phyloP scores from a whole-genome alignment of 352 stramenopile genomes.

The Phytophthora hibernalis region DNA sequence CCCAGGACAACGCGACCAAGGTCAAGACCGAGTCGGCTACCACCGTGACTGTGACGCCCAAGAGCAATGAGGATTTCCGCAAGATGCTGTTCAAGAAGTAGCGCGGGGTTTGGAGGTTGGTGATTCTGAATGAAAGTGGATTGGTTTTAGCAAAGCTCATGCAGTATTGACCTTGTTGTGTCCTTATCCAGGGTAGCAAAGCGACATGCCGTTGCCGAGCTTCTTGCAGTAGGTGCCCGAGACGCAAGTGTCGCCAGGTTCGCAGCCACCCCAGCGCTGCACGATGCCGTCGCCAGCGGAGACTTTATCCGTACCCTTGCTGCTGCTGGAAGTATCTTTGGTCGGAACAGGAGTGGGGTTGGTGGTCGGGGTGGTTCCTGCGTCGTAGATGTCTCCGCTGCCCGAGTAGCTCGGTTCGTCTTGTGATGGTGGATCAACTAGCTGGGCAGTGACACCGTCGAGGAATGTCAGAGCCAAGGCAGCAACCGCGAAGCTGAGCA shows the following conservation, averaged over 20 bases:
- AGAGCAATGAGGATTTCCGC: constrained; percentile 81
- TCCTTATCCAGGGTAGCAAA: constrained; percentile 28
- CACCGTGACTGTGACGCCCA: constrained; percentile 34
- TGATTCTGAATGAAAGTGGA: constrained; percentile 19
- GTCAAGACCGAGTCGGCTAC: neutral
- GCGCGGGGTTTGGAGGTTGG: constrained; percentile 14
- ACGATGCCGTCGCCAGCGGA: neutral
- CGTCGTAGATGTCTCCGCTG: constrained; percentile 10
- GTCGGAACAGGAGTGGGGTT: neutral
- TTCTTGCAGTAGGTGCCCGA: constrained; percentile 21
- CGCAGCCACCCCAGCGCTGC: constrained; percentile 15
- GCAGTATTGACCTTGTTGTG: constrained; percentile 18
- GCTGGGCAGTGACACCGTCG: constrained; percentile 3
- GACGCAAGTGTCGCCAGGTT: neutral
- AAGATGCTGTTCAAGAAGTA: constrained; percentile 67
- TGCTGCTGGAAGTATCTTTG: neutral
- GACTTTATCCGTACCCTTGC: neutral
- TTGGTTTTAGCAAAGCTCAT: constrained; percentile 7
- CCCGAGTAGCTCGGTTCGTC: constrained; percentile 12
- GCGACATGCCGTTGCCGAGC: constrained; percentile 14
- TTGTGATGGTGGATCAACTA: neutral
- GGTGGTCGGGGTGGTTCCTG: neutral
- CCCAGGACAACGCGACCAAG: constrained; percentile 32
- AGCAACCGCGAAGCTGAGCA: constrained; percentile 18
- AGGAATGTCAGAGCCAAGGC: neutral